Evolutionary conservation across 208 protist species (phyloP).

Genomic region (Trypanosoma rangeli): DNA sequence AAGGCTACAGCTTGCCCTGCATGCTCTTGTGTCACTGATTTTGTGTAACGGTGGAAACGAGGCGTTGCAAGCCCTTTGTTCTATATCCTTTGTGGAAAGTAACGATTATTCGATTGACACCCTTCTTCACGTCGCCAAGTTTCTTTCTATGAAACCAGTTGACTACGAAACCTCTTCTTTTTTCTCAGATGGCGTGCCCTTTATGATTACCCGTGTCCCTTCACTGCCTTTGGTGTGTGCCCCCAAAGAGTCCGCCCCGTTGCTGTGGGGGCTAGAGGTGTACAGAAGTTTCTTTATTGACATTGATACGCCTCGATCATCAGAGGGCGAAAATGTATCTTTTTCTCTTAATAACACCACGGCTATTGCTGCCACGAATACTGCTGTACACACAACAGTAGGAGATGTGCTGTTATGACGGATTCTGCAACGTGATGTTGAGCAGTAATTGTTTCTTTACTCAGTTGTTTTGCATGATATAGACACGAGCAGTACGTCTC

Average conservation of each 20-base stretch:
- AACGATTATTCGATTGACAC: conserved; percentile 4
- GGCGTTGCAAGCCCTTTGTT: neutral
- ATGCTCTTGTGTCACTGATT: conserved; percentile 14
- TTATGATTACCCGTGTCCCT: conserved; percentile 24
- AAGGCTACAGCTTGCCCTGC: conserved; percentile 15
- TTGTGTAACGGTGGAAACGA: neutral
- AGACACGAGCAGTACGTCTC: neutral
- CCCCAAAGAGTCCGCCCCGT: neutral
- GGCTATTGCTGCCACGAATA: neutral
- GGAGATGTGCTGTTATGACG: conserved; percentile 14
- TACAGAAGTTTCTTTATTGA: conserved; percentile 26
- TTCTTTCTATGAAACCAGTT: neutral
- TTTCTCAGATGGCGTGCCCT: neutral
- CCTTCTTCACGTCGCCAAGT: conserved; percentile 5
- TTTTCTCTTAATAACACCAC: neutral
- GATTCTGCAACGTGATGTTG: conserved; percentile 7
- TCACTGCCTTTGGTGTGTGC: conserved; percentile 13
- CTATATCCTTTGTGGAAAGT: neutral
- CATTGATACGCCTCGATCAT: neutral
- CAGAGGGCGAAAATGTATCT: neutral
- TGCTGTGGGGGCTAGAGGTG: conserved; percentile 13
- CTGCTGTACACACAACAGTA: conserved; percentile 10
- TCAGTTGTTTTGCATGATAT: conserved; percentile 22
- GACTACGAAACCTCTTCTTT: conserved; percentile 1
- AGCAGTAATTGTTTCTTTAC: conserved; percentile 23